Conservation (phyloP, 2,329 filamentous ascomycete species). For the Moelleriella libera region DNA sequence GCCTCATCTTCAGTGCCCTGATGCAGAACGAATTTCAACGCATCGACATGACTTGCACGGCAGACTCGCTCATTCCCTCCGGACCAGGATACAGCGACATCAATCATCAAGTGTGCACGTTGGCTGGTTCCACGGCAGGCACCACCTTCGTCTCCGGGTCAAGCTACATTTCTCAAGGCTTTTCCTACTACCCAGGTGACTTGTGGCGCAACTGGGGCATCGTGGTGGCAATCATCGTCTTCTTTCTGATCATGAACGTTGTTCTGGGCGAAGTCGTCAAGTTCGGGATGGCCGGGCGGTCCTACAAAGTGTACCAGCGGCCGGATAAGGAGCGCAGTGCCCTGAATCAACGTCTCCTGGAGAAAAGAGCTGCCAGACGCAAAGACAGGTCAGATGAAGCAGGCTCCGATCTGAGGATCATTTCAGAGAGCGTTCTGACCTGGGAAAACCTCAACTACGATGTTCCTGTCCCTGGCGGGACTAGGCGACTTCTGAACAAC, state of each 20-base stretch:
- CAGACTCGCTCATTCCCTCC: constrained; percentile 53
- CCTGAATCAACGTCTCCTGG: constrained; percentile 47
- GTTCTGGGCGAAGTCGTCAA: constrained; percentile 66
- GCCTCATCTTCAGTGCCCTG: constrained; percentile 60
- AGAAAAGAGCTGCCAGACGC: constrained; percentile 43
- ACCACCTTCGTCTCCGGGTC: constrained; percentile 48
- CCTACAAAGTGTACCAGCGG: constrained; percentile 62
- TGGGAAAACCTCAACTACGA: constrained; percentile 80
- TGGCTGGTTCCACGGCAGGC: constrained; percentile 57
- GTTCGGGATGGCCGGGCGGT: constrained; percentile 67
- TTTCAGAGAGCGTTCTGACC: constrained; percentile 57
- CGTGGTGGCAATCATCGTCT: constrained; percentile 58
- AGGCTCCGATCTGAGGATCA: constrained; percentile 37
- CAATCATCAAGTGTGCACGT: constrained; percentile 66
- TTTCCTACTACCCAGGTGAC: constrained; percentile 50
- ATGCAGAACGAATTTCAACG: constrained; percentile 79
- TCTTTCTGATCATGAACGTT: constrained; percentile 64
- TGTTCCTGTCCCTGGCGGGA: constrained; percentile 44
- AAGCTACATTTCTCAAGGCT: constrained; percentile 55
- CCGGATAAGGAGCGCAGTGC: constrained; percentile 52
- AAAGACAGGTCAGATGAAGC: constrained; percentile 29
- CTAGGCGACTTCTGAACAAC: constrained; percentile 38
- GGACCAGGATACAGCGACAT: constrained; percentile 59
- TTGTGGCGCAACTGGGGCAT: constrained; percentile 81
- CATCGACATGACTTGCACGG: constrained; percentile 54